Conservation (phyloP, 108 stramenopile species). For the Craspedostauros australis region DNA sequence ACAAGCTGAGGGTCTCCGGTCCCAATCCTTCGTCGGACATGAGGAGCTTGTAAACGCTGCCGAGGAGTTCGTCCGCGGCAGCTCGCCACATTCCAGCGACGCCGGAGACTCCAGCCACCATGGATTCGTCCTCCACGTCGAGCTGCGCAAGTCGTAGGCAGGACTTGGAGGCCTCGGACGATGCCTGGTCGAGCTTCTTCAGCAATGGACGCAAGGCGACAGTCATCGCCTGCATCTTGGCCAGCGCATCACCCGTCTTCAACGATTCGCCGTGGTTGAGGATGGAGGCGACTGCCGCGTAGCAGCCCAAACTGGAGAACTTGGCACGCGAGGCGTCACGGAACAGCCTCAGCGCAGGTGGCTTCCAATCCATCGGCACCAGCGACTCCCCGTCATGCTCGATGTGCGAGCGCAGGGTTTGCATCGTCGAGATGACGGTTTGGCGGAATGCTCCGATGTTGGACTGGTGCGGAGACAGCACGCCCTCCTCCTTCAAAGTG, state of each 20-base stretch:
- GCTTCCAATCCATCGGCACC: constrained; percentile 69
- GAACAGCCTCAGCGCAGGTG: constrained; percentile 62
- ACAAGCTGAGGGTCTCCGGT: constrained; percentile 9
- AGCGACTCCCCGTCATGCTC: constrained; percentile 50
- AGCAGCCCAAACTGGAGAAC: constrained; percentile 62
- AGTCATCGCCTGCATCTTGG: constrained; percentile 6
- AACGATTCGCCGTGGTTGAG: constrained; percentile 38
- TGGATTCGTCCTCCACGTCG: constrained; percentile 31
- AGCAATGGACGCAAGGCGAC: constrained; percentile 13
- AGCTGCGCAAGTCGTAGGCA: constrained; percentile 38
- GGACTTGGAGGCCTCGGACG: constrained; percentile 31
- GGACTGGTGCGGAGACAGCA: constrained; percentile 63
- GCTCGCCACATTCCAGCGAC: constrained; percentile 21
- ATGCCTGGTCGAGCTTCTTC: constrained; percentile 28
- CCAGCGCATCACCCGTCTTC: constrained; percentile 19
- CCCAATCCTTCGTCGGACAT: constrained; percentile 21
- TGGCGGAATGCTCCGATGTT: constrained; percentile 66
- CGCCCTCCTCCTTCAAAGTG: constrained; percentile 75
- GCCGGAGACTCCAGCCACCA: constrained; percentile 25
- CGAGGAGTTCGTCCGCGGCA: constrained; percentile 26
- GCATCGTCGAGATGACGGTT: constrained; percentile 41
- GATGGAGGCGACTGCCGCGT: constrained; percentile 64
- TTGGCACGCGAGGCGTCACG: constrained; percentile 54
- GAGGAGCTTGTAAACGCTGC: constrained; percentile 23
- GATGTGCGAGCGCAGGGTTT: constrained; percentile 50